Conservation (phyloP, 768 basidiomycete species). For the Lactarius psammicola region DNA sequence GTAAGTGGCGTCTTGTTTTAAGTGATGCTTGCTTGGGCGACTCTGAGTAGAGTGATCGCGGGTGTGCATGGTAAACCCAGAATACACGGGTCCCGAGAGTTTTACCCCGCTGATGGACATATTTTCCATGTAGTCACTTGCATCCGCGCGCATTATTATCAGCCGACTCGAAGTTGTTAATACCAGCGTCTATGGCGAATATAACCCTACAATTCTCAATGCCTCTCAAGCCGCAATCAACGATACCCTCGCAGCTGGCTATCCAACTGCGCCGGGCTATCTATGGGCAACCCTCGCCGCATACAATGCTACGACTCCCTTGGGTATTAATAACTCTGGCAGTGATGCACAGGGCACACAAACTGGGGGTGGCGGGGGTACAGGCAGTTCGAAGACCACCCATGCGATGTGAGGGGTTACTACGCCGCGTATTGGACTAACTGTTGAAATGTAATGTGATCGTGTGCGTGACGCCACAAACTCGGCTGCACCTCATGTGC, state of each 20-base stretch:
- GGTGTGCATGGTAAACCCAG: slow-evolving; percentile 72
- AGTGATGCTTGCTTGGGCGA: too few species aligned
- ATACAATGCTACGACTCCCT: slow-evolving; percentile 53
- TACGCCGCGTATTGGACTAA: neutral
- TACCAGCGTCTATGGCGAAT: slow-evolving; percentile 50
- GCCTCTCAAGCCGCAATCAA: slow-evolving; percentile 44
- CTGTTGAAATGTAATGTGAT: too few species aligned
- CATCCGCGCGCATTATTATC: slow-evolving; percentile 55
- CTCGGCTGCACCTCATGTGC: too few species aligned
- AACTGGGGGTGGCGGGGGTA: neutral
- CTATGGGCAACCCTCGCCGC: slow-evolving; percentile 60
- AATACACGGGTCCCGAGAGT: slow-evolving; percentile 58
- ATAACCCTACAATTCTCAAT: slow-evolving; percentile 65
- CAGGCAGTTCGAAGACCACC: slow-evolving; percentile 28
- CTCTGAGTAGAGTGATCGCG: slow-evolving; percentile 49
- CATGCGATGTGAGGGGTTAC: slow-evolving; percentile 66
- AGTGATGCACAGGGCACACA: slow-evolving; percentile 31
- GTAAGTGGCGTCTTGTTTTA: too few species aligned
- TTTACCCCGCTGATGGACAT: slow-evolving; percentile 78
- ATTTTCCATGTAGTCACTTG: slow-evolving; percentile 72
- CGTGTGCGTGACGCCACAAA: too few species aligned
- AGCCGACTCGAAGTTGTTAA: slow-evolving; percentile 56
- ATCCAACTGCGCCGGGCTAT: slow-evolving; percentile 53
- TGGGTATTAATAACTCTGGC: slow-evolving; percentile 28
- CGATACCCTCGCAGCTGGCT: slow-evolving; percentile 42